These are phyloP conservation scores for Kalmusia sp. DNA, from an alignment of 2,329 filamentous ascomycete species.

Conservation along the genomic window DNA sequence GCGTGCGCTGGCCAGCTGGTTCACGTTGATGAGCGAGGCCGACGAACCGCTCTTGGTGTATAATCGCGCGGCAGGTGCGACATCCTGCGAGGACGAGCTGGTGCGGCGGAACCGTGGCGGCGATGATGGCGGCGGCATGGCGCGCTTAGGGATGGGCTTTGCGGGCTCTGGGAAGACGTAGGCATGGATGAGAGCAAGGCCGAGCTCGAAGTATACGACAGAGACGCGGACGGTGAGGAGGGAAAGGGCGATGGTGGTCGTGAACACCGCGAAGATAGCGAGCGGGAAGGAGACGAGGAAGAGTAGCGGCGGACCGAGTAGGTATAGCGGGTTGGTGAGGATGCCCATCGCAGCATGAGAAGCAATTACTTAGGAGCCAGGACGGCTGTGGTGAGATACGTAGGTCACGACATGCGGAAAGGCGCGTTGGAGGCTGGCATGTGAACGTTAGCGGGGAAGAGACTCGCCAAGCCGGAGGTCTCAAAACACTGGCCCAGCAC, in stretches of 20 bases:
- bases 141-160: slow-evolving; percentile 25
- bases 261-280: slow-evolving; percentile 46
- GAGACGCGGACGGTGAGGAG: slow-evolving; percentile 49
- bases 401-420: not conserved
- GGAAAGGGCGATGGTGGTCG: slow-evolving; percentile 47
- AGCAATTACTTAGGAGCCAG: not conserved
- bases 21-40: slow-evolving; percentile 41
- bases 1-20: slow-evolving; percentile 32
- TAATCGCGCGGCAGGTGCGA: slow-evolving; percentile 22
- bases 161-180: slow-evolving; percentile 39
- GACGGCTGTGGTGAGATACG: not conserved
- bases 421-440: no score
- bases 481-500: not conserved
- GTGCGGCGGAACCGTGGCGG: slow-evolving; percentile 34
- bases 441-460: slow-evolving; percentile 1
- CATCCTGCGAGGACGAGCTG: slow-evolving; percentile 30
- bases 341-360: slow-evolving; percentile 7
- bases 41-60: slow-evolving; percentile 42
- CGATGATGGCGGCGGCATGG: slow-evolving; percentile 21
- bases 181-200: slow-evolving; percentile 47
- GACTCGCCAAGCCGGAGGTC: slow-evolving; percentile 1
- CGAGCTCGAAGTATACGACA: slow-evolving; percentile 52
- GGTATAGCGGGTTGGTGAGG: slow-evolving; percentile 35
- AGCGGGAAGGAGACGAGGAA: slow-evolving; percentile 49
- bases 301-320: slow-evolving; percentile 44